Evolutionary conservation across 768 basidiomycete species (phyloP).

Genomic region (Agrocybe pediades): DNA sequence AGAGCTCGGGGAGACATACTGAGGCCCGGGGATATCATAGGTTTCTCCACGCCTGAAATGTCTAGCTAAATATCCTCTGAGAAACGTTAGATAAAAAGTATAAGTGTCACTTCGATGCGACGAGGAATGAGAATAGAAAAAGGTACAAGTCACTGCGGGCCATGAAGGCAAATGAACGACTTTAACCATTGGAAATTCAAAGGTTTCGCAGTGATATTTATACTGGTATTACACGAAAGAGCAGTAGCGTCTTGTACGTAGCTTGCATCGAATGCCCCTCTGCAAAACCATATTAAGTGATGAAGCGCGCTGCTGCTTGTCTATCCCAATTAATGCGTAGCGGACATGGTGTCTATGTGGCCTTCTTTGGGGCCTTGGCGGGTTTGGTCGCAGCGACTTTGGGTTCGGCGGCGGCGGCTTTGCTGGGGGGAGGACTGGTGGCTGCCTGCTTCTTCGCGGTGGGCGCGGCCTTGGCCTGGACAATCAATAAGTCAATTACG

Average conservation of each 20-base stretch:
- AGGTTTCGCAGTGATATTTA: neutral
- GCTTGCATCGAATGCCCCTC: neutral
- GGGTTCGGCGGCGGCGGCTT: conserved; percentile 12
- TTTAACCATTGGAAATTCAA: neutral
- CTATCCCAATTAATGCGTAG: neutral
- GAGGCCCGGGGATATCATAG: too few species aligned
- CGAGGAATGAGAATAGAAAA: too few species aligned
- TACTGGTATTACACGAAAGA: neutral
- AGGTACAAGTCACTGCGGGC: too few species aligned
- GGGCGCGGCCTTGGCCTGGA: conserved; percentile 19
- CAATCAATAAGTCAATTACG: neutral
- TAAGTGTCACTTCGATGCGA: too few species aligned
- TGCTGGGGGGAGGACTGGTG: conserved; percentile 6
- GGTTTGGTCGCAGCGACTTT: conserved; percentile 18
- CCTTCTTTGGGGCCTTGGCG: conserved; percentile 21
- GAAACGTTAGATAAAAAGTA: too few species aligned
- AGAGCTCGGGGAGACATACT: too few species aligned
- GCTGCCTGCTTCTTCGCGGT: conserved; percentile 18
- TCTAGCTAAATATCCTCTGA: too few species aligned
- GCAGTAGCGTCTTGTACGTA: neutral
- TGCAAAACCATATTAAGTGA: neutral
- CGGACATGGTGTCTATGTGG: conserved; percentile 6
- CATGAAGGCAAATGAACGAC: neutral
- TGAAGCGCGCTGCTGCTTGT: neutral
- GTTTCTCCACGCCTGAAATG: too few species aligned